Evolutionary conservation across 73 alveolate species (phyloP).

Genomic region (Paramecium bursaria): DNA sequence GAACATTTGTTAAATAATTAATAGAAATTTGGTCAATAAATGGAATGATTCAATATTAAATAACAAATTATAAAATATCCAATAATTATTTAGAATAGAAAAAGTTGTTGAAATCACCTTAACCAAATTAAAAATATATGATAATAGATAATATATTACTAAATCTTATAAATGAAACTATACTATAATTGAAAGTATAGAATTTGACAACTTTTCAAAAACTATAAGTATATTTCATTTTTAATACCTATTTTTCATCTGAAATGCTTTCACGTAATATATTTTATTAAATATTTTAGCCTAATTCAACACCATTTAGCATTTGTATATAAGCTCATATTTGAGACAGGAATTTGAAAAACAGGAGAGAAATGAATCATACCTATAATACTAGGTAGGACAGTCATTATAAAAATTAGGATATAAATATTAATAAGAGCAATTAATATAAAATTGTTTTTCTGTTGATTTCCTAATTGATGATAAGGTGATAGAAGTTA

Average conservation of each 20-base stretch:
- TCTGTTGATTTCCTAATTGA: conserved; percentile 30
- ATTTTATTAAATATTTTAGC: neutral
- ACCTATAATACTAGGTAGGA: neutral
- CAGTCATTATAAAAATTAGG: neutral
- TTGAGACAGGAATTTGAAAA: conserved; percentile 15
- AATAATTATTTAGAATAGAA: conserved; percentile 34
- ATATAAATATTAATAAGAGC: conserved; percentile 5
- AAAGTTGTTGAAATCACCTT: neutral
- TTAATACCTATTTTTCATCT: neutral
- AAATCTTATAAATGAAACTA: conserved; percentile 14
- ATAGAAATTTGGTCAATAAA: neutral
- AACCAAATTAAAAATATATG: neutral
- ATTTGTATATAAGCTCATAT: conserved; percentile 22
- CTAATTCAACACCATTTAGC: conserved; percentile 18
- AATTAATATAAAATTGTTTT: conserved; percentile 31
- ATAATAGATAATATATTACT: conserved; percentile 2
- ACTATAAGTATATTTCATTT: conserved; percentile 7
- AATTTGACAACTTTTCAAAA: neutral
- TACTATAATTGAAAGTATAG: neutral
- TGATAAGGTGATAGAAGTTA: conserved; percentile 41
- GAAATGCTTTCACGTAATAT: conserved; percentile 27
- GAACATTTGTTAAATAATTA: conserved; percentile 3
- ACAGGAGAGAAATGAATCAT: neutral
- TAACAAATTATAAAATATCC: neutral
- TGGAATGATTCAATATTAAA: neutral